Percentiles rank a stretch among this genome's conserved stretches.
These are phyloP conservation scores for Lentinula aciculospora DNA, from an alignment of 768 basidiomycete genomes.

Conservation along the genomic window DNA sequence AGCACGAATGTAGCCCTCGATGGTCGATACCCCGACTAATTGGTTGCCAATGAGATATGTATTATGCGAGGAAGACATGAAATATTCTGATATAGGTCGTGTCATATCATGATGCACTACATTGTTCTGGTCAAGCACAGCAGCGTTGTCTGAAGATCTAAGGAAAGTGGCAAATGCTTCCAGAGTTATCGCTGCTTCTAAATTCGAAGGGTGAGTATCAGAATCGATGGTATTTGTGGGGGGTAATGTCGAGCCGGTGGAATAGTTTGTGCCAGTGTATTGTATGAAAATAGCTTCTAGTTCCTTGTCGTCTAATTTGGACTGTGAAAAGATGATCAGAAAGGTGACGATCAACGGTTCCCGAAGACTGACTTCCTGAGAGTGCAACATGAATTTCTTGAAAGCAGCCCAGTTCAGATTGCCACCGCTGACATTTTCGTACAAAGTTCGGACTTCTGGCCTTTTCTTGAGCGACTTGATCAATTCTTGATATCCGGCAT, in stretches of 20 bases:
- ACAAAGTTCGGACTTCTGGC: constrained; percentile 72
- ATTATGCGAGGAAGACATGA: constrained; percentile 68
- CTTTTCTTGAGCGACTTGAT: constrained; percentile 81
- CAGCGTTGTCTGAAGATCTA: constrained; percentile 6
- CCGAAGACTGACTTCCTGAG: constrained; percentile 28
- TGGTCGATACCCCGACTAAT: constrained; percentile 81
- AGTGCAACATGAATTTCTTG: constrained; percentile 37
- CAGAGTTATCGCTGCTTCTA: neutral
- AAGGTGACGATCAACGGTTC: neutral
- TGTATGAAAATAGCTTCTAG: constrained; percentile 29
- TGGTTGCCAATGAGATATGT: constrained; percentile 88
- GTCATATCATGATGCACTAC: constrained; percentile 74
- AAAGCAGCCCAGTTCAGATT: constrained; percentile 39
- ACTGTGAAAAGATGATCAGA: neutral
- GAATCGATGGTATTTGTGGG: neutral
- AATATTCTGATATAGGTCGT: constrained; percentile 77
- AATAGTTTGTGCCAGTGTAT: constrained; percentile 19
- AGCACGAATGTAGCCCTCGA: constrained; percentile 91
- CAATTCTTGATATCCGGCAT: constrained; percentile 74
- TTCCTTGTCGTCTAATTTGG: constrained; percentile 13
- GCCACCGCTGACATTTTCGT: constrained; percentile 31
- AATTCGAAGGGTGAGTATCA: no score
- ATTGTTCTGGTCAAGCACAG: neutral
- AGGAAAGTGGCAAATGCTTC: neutral
- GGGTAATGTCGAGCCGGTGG: neutral